Conservation (phyloP, 2,329 filamentous ascomycete genomes). For the Colletotrichum acutatum region DNA sequence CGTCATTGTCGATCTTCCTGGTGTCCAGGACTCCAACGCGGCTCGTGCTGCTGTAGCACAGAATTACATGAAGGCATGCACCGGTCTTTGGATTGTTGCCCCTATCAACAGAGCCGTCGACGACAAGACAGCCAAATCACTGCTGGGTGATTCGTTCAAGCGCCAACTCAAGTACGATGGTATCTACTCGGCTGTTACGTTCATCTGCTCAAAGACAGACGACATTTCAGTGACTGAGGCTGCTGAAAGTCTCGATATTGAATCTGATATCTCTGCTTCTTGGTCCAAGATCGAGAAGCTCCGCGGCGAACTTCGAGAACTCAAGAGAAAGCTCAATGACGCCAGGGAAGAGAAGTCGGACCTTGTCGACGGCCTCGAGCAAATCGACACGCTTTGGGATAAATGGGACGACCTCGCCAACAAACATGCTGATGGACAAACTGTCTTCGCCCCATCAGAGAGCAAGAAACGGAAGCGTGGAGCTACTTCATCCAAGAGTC, state of each 20-base stretch:
- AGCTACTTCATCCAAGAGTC: neutral
- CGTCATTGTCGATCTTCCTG: conserved; percentile 62
- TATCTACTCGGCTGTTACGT: conserved; percentile 63
- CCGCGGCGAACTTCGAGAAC: conserved; percentile 36
- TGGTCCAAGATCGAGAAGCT: conserved; percentile 43
- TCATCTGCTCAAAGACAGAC: conserved; percentile 74
- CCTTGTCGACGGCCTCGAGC: conserved; percentile 36
- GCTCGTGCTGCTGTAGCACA: conserved; percentile 68
- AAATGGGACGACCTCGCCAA: conserved; percentile 38
- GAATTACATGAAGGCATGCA: conserved; percentile 70
- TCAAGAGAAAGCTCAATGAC: conserved; percentile 35
- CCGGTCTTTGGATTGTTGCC: conserved; percentile 70
- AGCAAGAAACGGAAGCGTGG: conserved; percentile 40
- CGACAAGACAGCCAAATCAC: conserved; percentile 66
- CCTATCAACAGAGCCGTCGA: conserved; percentile 70
- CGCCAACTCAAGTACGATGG: conserved; percentile 70
- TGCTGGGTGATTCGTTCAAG: conserved; percentile 68
- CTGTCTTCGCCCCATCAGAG: conserved; percentile 37
- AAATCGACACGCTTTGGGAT: conserved; percentile 37
- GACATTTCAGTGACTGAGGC: conserved; percentile 59
- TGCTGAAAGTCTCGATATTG: conserved; percentile 46
- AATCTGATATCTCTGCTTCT: conserved; percentile 43
- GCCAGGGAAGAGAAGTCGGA: conserved; percentile 24
- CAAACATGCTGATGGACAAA: conserved; percentile 35
- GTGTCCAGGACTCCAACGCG: conserved; percentile 69